Evolutionary conservation across 495 filamentous ascomycete species (phyloP), one percentile per base, ranked within the genome.

Genomic region (Poronia punctata): DNA sequence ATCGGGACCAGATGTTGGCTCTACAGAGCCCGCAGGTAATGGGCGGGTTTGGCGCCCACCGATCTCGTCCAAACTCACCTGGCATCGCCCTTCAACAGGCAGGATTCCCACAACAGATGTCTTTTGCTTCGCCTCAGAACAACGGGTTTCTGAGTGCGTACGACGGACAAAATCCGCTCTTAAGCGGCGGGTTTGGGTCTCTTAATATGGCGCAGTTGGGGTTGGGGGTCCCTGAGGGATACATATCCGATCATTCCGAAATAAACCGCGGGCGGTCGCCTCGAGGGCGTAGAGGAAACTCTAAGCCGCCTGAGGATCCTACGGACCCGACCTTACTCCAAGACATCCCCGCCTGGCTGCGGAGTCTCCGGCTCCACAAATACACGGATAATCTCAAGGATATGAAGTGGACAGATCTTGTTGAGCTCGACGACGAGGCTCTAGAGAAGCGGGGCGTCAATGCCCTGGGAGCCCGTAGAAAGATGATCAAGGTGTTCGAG

Each of bases 401-500:
- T 59, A 74, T 97, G 62, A 86, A 90, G 49, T 98, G 92, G 92
- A 83, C 77, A n/a, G 90, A 98, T 11, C 56, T 98, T 52, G 66
- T 98, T 48, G 83, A 88, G 61, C 70, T 98, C 43, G 86, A 94
- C 59, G 93, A 98, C 56, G 89, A 88, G 63, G 88, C 85, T 39
- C 70, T 98, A 51, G 90, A 97, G 63, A 84, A 88, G 8, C 80
- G 86, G 38, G 92, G 92, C 33, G 92, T 98, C 22, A 96, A 95
- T 61, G 92, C 92, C 29, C 73, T 96, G 45, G 92, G 92, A 49
- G 92, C 92, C 14, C 74, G 92, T 43, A 86, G 88, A 64, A 98
- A 98, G 74, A 95, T 98, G 88, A 68, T 98, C 31, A 98, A 98
- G 78, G 92, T 95, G 19, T 96, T 96, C 63, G 89, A 93, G 54